Conservation (phyloP, 139 green algal genomes). For the Chlorella sp. region DNA sequence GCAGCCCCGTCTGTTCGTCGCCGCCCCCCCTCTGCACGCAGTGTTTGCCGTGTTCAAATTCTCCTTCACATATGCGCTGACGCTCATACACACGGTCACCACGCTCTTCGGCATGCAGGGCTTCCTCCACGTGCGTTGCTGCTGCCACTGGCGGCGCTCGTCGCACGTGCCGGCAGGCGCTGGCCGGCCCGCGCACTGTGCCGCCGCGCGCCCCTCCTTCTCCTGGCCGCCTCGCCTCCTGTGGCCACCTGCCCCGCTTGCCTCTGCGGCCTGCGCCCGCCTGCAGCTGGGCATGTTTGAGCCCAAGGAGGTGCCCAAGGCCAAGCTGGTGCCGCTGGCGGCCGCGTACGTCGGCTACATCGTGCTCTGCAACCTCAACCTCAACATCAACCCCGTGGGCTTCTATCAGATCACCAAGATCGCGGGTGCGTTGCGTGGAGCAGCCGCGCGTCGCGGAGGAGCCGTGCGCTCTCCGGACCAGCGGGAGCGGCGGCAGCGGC, state of each 20-base stretch:
- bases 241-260: no score
- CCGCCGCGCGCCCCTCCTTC: no score
- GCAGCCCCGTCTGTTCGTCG: no score
- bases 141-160: no score
- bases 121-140: slow-evolving; percentile 17
- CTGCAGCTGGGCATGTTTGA: slow-evolving; percentile 58
- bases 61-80: slow-evolving; percentile 79
- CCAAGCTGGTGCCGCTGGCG: slow-evolving; percentile 66
- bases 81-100: slow-evolving; percentile 82
- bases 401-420: slow-evolving; percentile 95
- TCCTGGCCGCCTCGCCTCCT: no score
- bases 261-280: no score
- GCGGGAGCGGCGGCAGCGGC: no score
- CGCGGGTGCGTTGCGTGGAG: slow-evolving; percentile 26
- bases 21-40: slow-evolving; percentile 7
- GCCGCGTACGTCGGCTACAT: slow-evolving; percentile 88
- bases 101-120: slow-evolving; percentile 65
- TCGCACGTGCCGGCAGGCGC: no score
- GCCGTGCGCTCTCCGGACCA: no score
- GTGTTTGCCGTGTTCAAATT: slow-evolving; percentile 74
- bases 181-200: no score
- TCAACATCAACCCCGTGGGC: slow-evolving; percentile 88
- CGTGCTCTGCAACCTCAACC: slow-evolving; percentile 83
- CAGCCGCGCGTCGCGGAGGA: no score
- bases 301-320: slow-evolving; percentile 51